Conservation (phyloP, 2,329 filamentous ascomycete species). For the Drechslerella stenobrocha region DNA sequence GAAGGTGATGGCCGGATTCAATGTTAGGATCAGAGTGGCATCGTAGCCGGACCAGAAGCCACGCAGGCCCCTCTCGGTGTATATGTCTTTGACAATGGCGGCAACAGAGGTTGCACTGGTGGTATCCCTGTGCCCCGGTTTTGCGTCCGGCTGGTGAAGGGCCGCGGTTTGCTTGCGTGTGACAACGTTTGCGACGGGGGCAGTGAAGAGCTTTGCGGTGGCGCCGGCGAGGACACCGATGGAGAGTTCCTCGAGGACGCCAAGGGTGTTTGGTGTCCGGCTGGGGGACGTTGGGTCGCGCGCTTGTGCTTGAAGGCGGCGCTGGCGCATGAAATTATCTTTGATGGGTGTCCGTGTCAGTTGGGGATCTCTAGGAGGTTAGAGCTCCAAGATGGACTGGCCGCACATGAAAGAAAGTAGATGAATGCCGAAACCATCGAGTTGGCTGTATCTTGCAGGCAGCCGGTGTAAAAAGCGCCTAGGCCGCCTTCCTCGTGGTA, state of each 20-base stretch:
- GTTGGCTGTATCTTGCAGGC: slow-evolving; percentile 68
- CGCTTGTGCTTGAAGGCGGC: slow-evolving; percentile 56
- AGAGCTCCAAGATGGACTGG: too few species aligned
- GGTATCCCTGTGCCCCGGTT: neutral
- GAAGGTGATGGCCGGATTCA: slow-evolving; percentile 86
- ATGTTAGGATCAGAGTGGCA: slow-evolving; percentile 74
- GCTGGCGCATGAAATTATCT: slow-evolving; percentile 61
- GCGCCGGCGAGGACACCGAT: slow-evolving; percentile 75
- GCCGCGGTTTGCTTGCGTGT: slow-evolving; percentile 74
- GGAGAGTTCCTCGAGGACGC: slow-evolving; percentile 71
- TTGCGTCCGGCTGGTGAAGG: slow-evolving; percentile 41
- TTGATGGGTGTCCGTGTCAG: slow-evolving; percentile 54
- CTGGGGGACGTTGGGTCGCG: slow-evolving; percentile 54
- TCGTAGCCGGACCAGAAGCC: slow-evolving; percentile 91
- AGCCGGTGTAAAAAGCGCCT: slow-evolving; percentile 69
- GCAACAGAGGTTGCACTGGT: slow-evolving; percentile 57
- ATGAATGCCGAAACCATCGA: slow-evolving; percentile 58
- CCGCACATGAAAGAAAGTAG: slow-evolving; percentile 52
- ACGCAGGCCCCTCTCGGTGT: slow-evolving; percentile 68
- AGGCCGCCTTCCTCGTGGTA: slow-evolving; percentile 68
- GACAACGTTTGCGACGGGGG: slow-evolving; percentile 79
- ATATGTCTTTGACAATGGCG: slow-evolving; percentile 66
- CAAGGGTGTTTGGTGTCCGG: slow-evolving; percentile 57
- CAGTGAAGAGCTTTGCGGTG: slow-evolving; percentile 73
- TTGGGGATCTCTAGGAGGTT: neutral